Evolutionary conservation across 805 yeast species (phyloP).

Genomic region (Cyberlindnera sargentensis): DNA sequence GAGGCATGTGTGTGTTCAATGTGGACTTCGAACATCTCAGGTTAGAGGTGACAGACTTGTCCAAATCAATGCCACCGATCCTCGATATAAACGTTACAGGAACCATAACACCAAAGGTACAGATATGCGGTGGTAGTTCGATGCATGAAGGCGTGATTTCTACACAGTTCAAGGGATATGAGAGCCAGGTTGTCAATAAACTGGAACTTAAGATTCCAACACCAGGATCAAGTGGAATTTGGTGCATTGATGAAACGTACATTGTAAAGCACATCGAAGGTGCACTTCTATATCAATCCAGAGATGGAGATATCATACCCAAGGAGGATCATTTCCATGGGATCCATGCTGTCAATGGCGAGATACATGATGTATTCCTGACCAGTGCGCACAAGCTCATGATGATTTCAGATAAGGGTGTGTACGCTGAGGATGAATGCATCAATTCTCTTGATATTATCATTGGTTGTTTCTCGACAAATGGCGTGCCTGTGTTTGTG

Average conservation of each 20-base stretch:
- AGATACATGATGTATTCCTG: conserved; percentile 10
- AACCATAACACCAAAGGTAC: conserved; percentile 15
- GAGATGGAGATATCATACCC: background rate
- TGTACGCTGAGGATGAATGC: conserved; percentile 11
- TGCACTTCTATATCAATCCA: conserved; percentile 1
- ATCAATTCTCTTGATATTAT: background rate
- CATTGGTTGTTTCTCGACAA: conserved; percentile 3
- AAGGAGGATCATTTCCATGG: conserved; percentile 7
- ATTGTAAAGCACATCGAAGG: conserved; percentile 9
- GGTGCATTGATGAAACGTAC: conserved; percentile 11
- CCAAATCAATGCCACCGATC: conserved; percentile 12
- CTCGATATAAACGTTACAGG: conserved; percentile 20
- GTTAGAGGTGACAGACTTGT: background rate
- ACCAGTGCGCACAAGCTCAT: background rate
- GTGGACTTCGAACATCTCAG: conserved; percentile 1
- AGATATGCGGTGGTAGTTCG: conserved; percentile 18
- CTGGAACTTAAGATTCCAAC: background rate
- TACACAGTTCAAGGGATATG: conserved; percentile 18
- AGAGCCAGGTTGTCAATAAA: conserved; percentile 1
- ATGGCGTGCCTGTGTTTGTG: background rate
- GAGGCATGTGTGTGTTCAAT: conserved; percentile 3
- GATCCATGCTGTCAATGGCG: conserved; percentile 9
- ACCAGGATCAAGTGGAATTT: conserved; percentile 5
- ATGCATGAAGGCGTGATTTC: conserved; percentile 15
- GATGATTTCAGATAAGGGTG: conserved; percentile 13